Evolutionary conservation across 208 protist species (phyloP).

Genomic region (Crithidia acanthocephali): DNA sequence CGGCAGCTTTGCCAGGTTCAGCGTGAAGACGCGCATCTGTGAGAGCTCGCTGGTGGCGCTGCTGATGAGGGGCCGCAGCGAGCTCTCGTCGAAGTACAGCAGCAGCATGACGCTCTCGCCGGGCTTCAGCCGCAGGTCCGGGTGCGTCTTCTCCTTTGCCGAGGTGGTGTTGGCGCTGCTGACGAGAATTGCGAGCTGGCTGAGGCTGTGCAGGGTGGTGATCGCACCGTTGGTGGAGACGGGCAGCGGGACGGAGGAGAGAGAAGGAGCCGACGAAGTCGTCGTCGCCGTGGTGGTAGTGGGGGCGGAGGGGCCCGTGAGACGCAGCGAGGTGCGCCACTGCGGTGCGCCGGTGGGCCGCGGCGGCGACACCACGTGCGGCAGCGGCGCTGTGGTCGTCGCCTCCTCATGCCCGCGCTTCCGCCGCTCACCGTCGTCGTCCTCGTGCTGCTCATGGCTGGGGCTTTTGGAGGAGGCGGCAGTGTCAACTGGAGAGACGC

Average conservation of each 20-base stretch:
- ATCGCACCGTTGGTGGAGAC: conserved; percentile 36
- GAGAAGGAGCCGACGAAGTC: background rate
- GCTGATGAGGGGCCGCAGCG: conserved; percentile 39
- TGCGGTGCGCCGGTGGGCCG: background rate
- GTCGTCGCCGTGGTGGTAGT: too few relatives aligned
- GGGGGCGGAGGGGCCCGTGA: too few relatives aligned
- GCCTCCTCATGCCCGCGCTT: too few relatives aligned
- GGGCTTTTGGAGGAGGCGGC: conserved; percentile 12
- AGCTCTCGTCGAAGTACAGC: conserved; percentile 42
- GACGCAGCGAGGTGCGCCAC: background rate
- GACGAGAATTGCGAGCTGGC: conserved; percentile 42
- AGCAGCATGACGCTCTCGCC: conserved; percentile 75
- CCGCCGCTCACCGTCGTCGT: background rate
- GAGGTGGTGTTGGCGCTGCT: conserved; percentile 24
- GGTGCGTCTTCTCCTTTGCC: conserved; percentile 11
- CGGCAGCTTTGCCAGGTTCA: conserved; percentile 64
- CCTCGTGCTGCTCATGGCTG: conserved; percentile 13
- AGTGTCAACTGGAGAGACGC: conserved; percentile 10
- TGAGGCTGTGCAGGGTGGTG: conserved; percentile 46
- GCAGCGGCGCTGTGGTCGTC: background rate
- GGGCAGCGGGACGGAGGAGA: conserved; percentile 1
- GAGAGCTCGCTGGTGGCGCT: conserved; percentile 48
- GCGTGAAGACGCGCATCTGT: conserved; percentile 63
- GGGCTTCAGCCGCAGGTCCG: conserved; percentile 32
- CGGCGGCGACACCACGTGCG: background rate